phyloP scores from a whole-genome alignment of 2,329 filamentous ascomycete genomes.

The Epicoccum sorghinum region DNA sequence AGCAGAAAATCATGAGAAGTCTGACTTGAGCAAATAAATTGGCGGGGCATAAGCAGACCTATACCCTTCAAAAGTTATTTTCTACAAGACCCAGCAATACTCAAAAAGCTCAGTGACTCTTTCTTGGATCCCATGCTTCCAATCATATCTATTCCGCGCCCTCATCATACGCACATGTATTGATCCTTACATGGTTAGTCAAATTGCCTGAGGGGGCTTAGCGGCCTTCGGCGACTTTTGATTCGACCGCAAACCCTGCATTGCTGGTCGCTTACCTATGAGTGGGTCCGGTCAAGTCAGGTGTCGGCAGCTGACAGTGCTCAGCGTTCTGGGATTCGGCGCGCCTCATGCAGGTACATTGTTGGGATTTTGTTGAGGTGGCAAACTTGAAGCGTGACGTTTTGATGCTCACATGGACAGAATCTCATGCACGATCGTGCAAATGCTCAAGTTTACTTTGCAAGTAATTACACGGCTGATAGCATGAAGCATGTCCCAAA shows the following conservation, averaged over 20 bases:
- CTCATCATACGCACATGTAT: not conserved
- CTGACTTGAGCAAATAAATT: no score
- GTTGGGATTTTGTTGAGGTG: conserved; percentile 9
- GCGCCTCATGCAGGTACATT: conserved; percentile 7
- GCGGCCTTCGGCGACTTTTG: not conserved
- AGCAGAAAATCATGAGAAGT: no score
- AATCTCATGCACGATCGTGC: no score
- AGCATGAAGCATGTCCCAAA: no score
- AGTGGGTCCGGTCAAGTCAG: conserved; percentile 5
- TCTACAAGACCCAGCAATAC: no score
- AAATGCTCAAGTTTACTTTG: no score
- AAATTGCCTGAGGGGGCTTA: conserved; percentile 4
- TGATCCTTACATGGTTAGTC: conserved; percentile 2
- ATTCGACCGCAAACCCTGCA: no score
- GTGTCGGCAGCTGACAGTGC: conserved; percentile 12
- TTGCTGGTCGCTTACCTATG: not conserved
- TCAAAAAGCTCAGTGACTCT: no score
- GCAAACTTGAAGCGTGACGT: conserved; percentile 4
- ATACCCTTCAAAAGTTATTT: no score
- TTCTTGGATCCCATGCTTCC: not conserved
- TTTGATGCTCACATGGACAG: conserved; percentile 8
- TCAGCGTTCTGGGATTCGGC: not conserved
- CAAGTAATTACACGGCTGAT: no score
- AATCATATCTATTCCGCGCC: not conserved
- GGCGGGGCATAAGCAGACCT: no score